Percentiles rank a stretch among this genome's conserved stretches.
phyloP scores from a whole-genome alignment of 352 stramenopile genomes.

The Globisporangium paroecandrum region DNA sequence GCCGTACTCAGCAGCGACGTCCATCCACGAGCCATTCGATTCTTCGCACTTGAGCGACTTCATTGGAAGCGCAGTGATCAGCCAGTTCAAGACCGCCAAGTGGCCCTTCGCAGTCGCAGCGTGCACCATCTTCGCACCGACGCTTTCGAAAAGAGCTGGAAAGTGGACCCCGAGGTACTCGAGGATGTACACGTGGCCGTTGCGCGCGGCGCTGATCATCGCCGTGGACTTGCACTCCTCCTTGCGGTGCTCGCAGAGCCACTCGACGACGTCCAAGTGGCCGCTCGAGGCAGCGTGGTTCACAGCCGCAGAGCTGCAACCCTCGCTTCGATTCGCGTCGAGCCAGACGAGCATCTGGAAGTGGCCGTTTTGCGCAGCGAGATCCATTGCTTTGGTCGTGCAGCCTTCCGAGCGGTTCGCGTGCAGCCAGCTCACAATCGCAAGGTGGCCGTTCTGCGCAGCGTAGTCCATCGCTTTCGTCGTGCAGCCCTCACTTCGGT shows the following conservation, averaged over 20 bases:
- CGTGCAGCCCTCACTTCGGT: constrained; percentile 59
- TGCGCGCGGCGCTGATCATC: constrained; percentile 57
- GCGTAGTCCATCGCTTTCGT: constrained; percentile 64
- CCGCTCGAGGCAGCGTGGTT: constrained; percentile 55
- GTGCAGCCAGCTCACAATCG: constrained; percentile 60
- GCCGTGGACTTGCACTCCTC: constrained; percentile 48
- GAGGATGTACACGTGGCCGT: constrained; percentile 57
- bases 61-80: constrained; percentile 54
- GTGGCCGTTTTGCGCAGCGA: constrained; percentile 58
- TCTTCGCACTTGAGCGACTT: constrained; percentile 69
- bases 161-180: constrained; percentile 47
- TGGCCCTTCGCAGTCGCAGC: constrained; percentile 60
- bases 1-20: constrained; percentile 65
- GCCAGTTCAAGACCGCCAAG: constrained; percentile 50
- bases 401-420: constrained; percentile 38
- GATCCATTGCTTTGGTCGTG: constrained; percentile 60
- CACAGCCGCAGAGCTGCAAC: constrained; percentile 63
- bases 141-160: constrained; percentile 43
- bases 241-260: constrained; percentile 46
- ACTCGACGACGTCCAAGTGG: constrained; percentile 55
- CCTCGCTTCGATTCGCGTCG: constrained; percentile 55
- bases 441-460: constrained; percentile 48
- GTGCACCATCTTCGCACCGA: constrained; percentile 61
- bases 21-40: constrained; percentile 60
- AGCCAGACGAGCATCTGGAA: constrained; percentile 68